Evolutionary conservation across 1,284 basidiomycete genomes (phyloP).

Genomic region (Tremellales sp.): DNA sequence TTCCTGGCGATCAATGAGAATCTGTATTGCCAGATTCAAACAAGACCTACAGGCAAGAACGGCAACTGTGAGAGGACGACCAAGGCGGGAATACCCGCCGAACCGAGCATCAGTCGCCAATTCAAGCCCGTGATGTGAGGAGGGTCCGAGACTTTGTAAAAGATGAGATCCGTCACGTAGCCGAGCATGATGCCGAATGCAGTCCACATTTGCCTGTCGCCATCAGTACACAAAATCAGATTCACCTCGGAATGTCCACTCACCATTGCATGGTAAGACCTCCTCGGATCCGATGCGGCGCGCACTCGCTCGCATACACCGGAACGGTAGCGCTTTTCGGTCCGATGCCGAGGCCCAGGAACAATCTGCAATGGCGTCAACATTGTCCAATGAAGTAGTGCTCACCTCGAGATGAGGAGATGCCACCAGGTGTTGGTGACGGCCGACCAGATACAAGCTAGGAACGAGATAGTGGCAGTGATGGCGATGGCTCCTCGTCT

Average conservation of each 20-base stretch:
- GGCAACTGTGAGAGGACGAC: slow-evolving; percentile 20
- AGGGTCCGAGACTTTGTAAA: slow-evolving; percentile 23
- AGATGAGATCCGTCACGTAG: slow-evolving; percentile 27
- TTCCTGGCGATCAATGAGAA: too few species aligned
- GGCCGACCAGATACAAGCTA: slow-evolving; percentile 54
- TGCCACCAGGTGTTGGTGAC: slow-evolving; percentile 57
- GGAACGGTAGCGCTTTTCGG: slow-evolving; percentile 52
- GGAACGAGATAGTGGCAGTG: slow-evolving; percentile 57
- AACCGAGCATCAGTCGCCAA: slow-evolving; percentile 50
- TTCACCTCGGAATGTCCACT: not conserved
- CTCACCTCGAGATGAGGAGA: slow-evolving; percentile 46
- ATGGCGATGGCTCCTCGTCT: slow-evolving; percentile 61
- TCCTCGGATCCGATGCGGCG: slow-evolving; percentile 52
- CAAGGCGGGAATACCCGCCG: slow-evolving; percentile 47
- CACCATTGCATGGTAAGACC: slow-evolving; percentile 51
- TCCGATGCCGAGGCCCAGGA: slow-evolving; percentile 44
- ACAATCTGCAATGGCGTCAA: too few species aligned
- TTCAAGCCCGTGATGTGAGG: slow-evolving; percentile 22
- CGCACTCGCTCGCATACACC: slow-evolving; percentile 44
- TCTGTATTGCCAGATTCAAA: too few species aligned
- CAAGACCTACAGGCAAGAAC: slow-evolving; percentile 9
- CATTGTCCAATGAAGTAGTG: too few species aligned
- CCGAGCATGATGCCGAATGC: slow-evolving; percentile 51
- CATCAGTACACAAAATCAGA: slow-evolving; percentile 15
- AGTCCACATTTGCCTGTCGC: slow-evolving; percentile 48